These are phyloP conservation scores for Musa acuminata DNA, from an alignment of 176 grass and related monocot species.

Conservation along the genomic window DNA sequence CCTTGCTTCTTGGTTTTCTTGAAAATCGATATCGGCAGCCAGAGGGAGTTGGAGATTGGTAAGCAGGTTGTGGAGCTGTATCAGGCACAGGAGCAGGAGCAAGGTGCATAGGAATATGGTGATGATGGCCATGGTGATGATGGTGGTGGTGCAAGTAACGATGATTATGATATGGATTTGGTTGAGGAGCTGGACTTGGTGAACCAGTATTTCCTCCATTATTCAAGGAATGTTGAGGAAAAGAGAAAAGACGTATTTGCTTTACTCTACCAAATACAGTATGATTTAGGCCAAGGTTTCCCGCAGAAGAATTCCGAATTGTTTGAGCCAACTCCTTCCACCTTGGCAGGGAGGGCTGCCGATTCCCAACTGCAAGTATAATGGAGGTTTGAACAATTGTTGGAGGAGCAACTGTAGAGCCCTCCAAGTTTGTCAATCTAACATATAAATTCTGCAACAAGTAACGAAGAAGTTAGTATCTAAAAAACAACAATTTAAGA, in stretches of 20 bases:
- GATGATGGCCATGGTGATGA: conserved; percentile 12
- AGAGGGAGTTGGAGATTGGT: conserved; percentile 22
- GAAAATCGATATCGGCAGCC: conserved; percentile 29
- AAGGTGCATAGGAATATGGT: conserved; percentile 25
- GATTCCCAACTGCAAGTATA: conserved; percentile 69
- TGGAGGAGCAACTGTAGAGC: conserved; percentile 55
- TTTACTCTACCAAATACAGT: conserved; percentile 83
- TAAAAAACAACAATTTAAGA: background rate
- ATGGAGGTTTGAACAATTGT: conserved; percentile 62
- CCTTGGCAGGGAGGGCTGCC: conserved; percentile 57
- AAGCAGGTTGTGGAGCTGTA: conserved; percentile 12
- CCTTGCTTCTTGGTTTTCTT: conserved; percentile 14
- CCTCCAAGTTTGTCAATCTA: conserved; percentile 58
- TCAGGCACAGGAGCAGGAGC: conserved; percentile 32
- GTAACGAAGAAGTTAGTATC: background rate
- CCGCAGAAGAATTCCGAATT: conserved; percentile 68
- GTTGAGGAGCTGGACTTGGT: conserved; percentile 51
- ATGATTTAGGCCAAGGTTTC: conserved; percentile 74
- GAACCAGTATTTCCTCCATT: conserved; percentile 26
- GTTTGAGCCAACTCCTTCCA: conserved; percentile 77
- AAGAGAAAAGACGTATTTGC: conserved; percentile 65
- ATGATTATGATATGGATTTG: conserved; percentile 19
- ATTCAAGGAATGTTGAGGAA: conserved; percentile 65
- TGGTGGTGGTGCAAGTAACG: conserved; percentile 30
- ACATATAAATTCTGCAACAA: conserved; percentile 65